Evolutionary conservation across 768 basidiomycete genomes (phyloP), one percentile per base, ranked within the genome.

Genomic region (Boletus tylopilopsis): DNA sequence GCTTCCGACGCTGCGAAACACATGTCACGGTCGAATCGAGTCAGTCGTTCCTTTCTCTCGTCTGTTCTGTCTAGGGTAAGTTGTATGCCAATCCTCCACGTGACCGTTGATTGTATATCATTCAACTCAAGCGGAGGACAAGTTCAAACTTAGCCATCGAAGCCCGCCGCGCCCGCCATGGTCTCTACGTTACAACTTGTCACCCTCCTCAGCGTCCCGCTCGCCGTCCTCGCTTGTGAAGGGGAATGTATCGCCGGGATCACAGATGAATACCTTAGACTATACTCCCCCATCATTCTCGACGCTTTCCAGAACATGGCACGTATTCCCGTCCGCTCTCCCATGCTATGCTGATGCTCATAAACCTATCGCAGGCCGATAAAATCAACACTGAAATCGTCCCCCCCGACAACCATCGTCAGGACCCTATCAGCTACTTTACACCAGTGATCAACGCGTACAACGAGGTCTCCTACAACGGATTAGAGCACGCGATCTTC

Each of bases 191-290:
- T 55, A 45, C 54, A 59, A 46, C 34, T 67, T 45, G 7, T 64
- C 40, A 38, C 64, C 25, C 34, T 70, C 25, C 42, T 70, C 45
- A 32, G 61, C 18, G 56, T 66, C 57, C 71, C 75, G 38, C 60
- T 67, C 58, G 60, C 71, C 35, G 74, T 78, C 50, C 58, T 61
- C 32, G 81, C 81, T 24, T 90, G 87, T 63, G 87, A 90, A 72
- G 82, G 80, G 21, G 78, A 81, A 25, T 89, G 87, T 61, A 85
- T 83, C 49, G 64, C 68, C 16, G 74, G 68, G n/a, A 77, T 82
- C 54, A 85, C 84, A 15, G 72, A 75, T 35, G 75, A 77, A 24
- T 81, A 78, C 51, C 56, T 80, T 41, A 63, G 64, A 15, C 79
- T 80, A 62, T 84, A 84, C 53, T 66, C 73, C 0, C 22, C 38